phyloP scores from a whole-genome alignment of 2,329 filamentous ascomycete genomes.

The Magnaporthiopsis poae region DNA sequence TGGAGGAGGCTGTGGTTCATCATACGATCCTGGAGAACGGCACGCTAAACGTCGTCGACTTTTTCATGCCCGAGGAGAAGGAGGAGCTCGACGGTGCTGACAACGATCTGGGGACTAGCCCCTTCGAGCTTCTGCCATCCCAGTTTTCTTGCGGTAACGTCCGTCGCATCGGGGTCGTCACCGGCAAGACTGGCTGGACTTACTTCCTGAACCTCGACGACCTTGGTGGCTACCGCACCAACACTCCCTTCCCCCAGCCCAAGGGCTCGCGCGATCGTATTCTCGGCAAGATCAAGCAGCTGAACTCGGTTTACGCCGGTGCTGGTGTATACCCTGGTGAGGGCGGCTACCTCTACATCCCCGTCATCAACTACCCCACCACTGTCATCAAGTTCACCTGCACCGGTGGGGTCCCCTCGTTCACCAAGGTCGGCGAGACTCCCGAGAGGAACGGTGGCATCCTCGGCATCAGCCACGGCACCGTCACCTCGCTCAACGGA shows the following conservation, averaged over 20 bases:
- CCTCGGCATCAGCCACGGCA: conserved; percentile 47
- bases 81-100: conserved; percentile 38
- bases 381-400: conserved; percentile 51
- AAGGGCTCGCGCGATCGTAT: conserved; percentile 23
- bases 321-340: conserved; percentile 36
- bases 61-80: conserved; percentile 42
- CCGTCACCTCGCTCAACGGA: conserved; percentile 43
- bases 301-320: conserved; percentile 38
- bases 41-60: conserved; percentile 33
- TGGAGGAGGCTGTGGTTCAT: conserved; percentile 40
- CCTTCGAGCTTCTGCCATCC: conserved; percentile 32
- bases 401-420: conserved; percentile 38
- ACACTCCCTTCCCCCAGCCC: conserved; percentile 23
- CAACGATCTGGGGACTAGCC: conserved; percentile 37
- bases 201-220: conserved; percentile 40
- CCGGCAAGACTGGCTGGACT: conserved; percentile 40
- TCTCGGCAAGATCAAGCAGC: conserved; percentile 34
- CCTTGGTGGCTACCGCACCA: conserved; percentile 38
- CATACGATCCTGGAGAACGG: conserved; percentile 35
- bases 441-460: conserved; percentile 40
- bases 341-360: conserved; percentile 40
- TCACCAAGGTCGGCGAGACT: conserved; percentile 42
- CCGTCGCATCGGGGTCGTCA: conserved; percentile 37
- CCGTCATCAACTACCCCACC: conserved; percentile 42
- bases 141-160: conserved; percentile 33